A percentile compares a stretch with the other conserved stretches of the same genome.
Evolutionary conservation across 352 stramenopile genomes (phyloP).

Genomic region (Phytophthora pisi): DNA sequence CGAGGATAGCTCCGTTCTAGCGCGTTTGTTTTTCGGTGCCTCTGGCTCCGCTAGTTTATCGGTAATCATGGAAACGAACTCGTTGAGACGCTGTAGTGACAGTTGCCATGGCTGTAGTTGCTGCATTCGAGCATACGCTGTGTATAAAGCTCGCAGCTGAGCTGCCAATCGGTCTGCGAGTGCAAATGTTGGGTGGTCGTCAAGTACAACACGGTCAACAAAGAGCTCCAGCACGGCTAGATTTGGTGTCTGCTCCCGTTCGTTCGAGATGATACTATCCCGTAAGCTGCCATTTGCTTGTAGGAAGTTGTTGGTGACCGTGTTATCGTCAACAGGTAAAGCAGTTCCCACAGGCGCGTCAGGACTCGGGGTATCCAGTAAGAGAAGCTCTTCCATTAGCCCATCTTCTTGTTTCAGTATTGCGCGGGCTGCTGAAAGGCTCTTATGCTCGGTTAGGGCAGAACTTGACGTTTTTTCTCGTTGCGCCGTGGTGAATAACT

Average conservation of each 20-base stretch:
- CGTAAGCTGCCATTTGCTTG: neutral
- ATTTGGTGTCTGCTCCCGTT: neutral
- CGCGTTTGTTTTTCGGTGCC: neutral
- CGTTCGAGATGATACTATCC: neutral
- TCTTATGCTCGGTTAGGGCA: neutral
- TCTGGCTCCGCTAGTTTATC: slow-evolving; percentile 6
- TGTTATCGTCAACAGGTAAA: neutral
- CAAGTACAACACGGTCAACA: slow-evolving; percentile 65
- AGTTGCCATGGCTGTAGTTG: slow-evolving; percentile 56
- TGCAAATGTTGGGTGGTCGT: slow-evolving; percentile 77
- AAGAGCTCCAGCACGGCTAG: slow-evolving; percentile 52
- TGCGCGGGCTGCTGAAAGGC: neutral
- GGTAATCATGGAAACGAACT: slow-evolving; percentile 39
- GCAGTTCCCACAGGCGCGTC: neutral
- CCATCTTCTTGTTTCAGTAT: neutral
- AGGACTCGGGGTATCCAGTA: neutral
- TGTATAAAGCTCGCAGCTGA: slow-evolving; percentile 63
- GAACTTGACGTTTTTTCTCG: neutral
- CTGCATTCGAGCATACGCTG: slow-evolving; percentile 58
- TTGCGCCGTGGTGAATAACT: slow-evolving; percentile 17
- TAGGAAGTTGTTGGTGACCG: neutral
- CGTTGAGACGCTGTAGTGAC: slow-evolving; percentile 50
- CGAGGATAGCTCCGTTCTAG: slow-evolving; percentile 19
- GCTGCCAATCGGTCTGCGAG: slow-evolving; percentile 68
- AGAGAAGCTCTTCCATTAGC: slow-evolving; percentile 20